These are phyloP conservation scores for Gnomoniopsis smithogilvyi DNA, from an alignment of 2,329 filamentous ascomycete genomes.

Conservation along the genomic window DNA sequence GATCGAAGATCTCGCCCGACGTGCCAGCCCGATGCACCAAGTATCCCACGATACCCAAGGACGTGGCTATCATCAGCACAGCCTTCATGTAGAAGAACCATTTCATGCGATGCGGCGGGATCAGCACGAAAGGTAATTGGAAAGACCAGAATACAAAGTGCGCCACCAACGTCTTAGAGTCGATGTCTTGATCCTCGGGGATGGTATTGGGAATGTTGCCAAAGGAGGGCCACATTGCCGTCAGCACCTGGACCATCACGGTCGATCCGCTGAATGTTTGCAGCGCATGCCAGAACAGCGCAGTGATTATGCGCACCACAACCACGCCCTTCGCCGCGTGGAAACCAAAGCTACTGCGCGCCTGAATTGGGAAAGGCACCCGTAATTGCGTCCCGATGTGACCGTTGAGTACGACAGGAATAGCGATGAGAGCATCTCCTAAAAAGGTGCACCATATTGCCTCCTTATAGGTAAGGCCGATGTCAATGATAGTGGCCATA, in stretches of 20 bases:
- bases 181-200: constrained; percentile 31
- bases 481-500: constrained; percentile 12
- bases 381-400: constrained; percentile 32
- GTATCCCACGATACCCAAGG: constrained; percentile 20
- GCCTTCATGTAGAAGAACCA: constrained; percentile 22
- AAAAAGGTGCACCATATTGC: constrained; percentile 33
- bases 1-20: constrained; percentile 21
- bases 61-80: constrained; percentile 20
- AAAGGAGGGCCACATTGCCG: constrained; percentile 39
- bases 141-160: constrained; percentile 25
- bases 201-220: constrained; percentile 38
- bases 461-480: constrained; percentile 15
- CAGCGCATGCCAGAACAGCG: constrained; percentile 34
- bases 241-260: constrained; percentile 29
- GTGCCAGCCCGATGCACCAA: constrained; percentile 16
- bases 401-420: constrained; percentile 36
- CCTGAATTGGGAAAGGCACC: constrained; percentile 33
- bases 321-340: constrained; percentile 31
- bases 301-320: constrained; percentile 30
- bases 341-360: constrained; percentile 34
- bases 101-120: constrained; percentile 25
- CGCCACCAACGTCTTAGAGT: constrained; percentile 21
- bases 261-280: constrained; percentile 28
- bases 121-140: constrained; percentile 26
- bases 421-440: constrained; percentile 52